Evolutionary conservation across 2,329 filamentous ascomycete species (phyloP).

Genomic region (Xylariaceae sp.): DNA sequence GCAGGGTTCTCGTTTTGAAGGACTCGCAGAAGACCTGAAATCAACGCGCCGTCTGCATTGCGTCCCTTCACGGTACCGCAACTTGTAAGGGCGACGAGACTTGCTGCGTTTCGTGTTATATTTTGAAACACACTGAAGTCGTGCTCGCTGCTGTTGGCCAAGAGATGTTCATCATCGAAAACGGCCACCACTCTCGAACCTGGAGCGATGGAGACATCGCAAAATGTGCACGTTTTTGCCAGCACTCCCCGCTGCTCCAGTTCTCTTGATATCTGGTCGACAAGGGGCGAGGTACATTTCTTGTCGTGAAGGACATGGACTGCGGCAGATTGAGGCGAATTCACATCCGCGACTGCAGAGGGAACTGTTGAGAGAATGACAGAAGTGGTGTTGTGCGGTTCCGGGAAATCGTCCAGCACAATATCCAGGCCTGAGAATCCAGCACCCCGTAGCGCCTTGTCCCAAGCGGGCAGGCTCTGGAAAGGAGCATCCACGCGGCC

Average conservation of each 20-base stretch:
- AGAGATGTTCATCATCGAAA: conserved; percentile 4
- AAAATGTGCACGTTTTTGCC: background rate
- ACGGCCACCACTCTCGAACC: conserved; percentile 9
- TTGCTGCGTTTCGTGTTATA: conserved; percentile 12
- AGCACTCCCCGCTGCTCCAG: background rate
- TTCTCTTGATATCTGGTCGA: background rate
- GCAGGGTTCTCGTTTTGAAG: conserved; percentile 27
- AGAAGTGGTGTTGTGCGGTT: conserved; percentile 2
- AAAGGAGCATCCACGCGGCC: conserved; percentile 9
- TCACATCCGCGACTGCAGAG: background rate
- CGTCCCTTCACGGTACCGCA: conserved; percentile 22
- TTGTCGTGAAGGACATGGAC: background rate
- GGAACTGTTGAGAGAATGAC: conserved; percentile 10
- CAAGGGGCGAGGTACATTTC: background rate
- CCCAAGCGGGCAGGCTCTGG: conserved; percentile 19
- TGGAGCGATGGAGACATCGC: background rate
- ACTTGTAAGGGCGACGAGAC: conserved; percentile 18
- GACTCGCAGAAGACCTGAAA: conserved; percentile 25
- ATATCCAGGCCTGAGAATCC: conserved; percentile 26
- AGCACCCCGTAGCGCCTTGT: conserved; percentile 10
- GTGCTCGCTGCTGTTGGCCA: conserved; percentile 1
- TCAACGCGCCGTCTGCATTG: conserved; percentile 22
- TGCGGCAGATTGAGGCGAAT: background rate
- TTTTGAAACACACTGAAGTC: conserved; percentile 17
- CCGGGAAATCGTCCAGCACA: conserved; percentile 22